Base-by-base conservation (phyloP, 179 eudicot genomes). In the Silene noctiflora region DNA sequence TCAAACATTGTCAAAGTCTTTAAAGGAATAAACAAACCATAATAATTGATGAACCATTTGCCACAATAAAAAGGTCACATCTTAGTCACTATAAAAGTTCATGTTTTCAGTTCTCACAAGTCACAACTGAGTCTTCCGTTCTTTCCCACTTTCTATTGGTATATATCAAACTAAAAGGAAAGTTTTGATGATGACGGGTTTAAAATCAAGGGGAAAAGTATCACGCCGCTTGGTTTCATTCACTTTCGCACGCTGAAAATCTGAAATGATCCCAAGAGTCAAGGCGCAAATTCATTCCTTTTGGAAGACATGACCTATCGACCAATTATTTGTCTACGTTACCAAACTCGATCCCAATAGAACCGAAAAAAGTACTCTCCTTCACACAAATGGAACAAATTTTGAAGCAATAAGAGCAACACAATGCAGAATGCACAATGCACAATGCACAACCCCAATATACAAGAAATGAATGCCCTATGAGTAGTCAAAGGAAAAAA, bases 41-140 rank as follows among this genome's bases (percentile, higher is more conserved):
- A 46, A 68, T 60, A 53, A 46, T 60, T 81, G 74, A 74, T 31
- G 16, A 60, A 56, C 74, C 71, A 78, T 55, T 58, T 69, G 55
- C 69, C 76, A 71, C 58, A 72, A 56, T 13, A 71, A 76, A 63
- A 0, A 56, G 39, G 67, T 62, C 73, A 72, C 48, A 68, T 44
- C 68, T 21, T n/a, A 19, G 24, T 65, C 60, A 25, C 25, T n/a
- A 33, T 19, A 65, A 56, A 59, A 19, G 68, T 42, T 59, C n/a
- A 14, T 53, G 59, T 53, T 60, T 63, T 68, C 58, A 14, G 20
- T 69, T 21, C 73, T 58, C 67, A 76, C 21, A 14, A 6, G 59
- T 74, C 77, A 74, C 69, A 27, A 17, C 3, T 29, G n/a, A 33
- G 51, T 33, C 17, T 27, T 27, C 1, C 29, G 29, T 55, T 56